Percentiles rank a stretch among this genome's conserved stretches.
Evolutionary conservation across 352 stramenopile species (phyloP).

Genomic region (Globisporangium barbulae): DNA sequence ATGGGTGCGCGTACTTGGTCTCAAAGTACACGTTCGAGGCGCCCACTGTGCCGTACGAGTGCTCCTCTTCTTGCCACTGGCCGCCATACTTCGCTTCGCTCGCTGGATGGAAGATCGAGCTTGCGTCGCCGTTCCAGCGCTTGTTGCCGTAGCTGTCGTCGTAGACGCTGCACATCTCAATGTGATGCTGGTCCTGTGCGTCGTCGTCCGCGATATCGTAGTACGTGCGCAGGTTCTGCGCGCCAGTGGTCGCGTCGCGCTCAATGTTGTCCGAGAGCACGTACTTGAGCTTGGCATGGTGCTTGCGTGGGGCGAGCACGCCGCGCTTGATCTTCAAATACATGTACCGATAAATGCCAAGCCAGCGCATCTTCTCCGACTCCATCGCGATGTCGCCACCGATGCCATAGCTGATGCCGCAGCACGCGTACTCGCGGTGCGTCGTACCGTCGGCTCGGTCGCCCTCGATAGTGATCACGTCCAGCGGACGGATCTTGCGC

Average conservation of each 20-base stretch:
- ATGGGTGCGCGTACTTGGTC: constrained; percentile 74
- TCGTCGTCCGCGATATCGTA: constrained; percentile 64
- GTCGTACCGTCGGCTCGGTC: constrained; percentile 41
- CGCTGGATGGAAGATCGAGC: constrained; percentile 55
- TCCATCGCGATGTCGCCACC: constrained; percentile 72
- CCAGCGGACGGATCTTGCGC: constrained; percentile 74
- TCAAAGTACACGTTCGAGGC: constrained; percentile 83
- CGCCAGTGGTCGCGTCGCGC: constrained; percentile 37
- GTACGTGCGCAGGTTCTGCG: constrained; percentile 66
- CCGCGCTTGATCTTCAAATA: constrained; percentile 73
- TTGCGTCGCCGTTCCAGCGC: constrained; percentile 58
- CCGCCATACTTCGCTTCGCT: constrained; percentile 56
- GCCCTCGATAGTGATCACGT: constrained; percentile 59
- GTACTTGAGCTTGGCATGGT: constrained; percentile 68
- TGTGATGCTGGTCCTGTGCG: constrained; percentile 61
- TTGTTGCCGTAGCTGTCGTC: constrained; percentile 47
- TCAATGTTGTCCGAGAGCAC: constrained; percentile 55
- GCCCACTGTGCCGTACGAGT: constrained; percentile 50
- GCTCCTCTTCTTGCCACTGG: constrained; percentile 47
- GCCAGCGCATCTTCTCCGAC: constrained; percentile 65
- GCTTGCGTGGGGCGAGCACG: constrained; percentile 42
- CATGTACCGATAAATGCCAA: constrained; percentile 69
- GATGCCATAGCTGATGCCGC: constrained; percentile 71
- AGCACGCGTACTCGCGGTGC: constrained; percentile 69
- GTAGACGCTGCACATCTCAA: constrained; percentile 78